Conservation (phyloP, 2,329 filamentous ascomycete genomes). For the Alternaria alternata region DNA sequence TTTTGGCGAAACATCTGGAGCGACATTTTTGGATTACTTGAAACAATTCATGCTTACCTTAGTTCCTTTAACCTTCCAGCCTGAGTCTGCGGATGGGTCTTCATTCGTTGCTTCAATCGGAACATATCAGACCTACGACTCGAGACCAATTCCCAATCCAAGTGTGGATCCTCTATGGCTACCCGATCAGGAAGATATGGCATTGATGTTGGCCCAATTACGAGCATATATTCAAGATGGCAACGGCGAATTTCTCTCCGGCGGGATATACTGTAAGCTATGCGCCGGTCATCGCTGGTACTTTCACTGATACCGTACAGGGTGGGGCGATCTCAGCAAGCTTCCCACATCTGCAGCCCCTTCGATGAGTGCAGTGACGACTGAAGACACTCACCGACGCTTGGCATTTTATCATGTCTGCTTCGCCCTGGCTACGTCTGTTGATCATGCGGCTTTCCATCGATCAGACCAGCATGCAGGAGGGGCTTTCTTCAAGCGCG, state of each 20-base stretch:
- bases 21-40: constrained; percentile 36
- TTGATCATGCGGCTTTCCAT: constrained; percentile 22
- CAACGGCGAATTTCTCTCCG: constrained; percentile 30
- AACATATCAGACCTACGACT: constrained; percentile 40
- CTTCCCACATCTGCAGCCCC: constrained; percentile 19
- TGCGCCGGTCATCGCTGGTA: not conserved
- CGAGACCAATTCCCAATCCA: constrained; percentile 35
- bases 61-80: constrained; percentile 25
- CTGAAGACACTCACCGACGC: constrained; percentile 25
- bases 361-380: constrained; percentile 26
- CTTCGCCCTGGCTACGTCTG: constrained; percentile 33
- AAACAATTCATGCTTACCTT: constrained; percentile 38
- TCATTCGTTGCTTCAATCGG: constrained; percentile 33
- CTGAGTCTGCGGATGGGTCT: constrained; percentile 28
- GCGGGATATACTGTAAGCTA: constrained; percentile 33
- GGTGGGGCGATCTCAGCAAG: constrained; percentile 34
- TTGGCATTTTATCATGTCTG: constrained; percentile 39
- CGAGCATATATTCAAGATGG: constrained; percentile 37
- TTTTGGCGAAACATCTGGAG: constrained; percentile 37
- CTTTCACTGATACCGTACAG: constrained; percentile 4
- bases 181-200: constrained; percentile 31
- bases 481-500: constrained; percentile 37
- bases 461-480: constrained; percentile 28
- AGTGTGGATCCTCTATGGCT: constrained; percentile 38
- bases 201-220: constrained; percentile 30